Evolutionary conservation across 2,329 filamentous ascomycete species (phyloP), one percentile per base, ranked within the genome.

Genomic region (Onygenales sp.): DNA sequence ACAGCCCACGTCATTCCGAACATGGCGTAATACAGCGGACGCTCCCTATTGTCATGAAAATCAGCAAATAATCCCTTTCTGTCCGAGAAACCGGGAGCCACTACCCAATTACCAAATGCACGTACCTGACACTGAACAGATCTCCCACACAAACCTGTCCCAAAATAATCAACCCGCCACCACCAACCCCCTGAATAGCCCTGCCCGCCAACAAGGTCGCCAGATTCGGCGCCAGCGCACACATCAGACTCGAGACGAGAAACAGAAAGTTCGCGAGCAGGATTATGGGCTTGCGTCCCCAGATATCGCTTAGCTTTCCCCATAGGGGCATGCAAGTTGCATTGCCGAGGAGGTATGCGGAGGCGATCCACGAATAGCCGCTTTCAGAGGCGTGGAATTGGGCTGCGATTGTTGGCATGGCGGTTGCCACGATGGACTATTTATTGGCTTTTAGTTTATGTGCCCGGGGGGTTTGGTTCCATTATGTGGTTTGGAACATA

Each of bases 241-340:
- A 80, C 21, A 86, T 71, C 52, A 85, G 65, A 42, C 79, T 83
- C 32, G 80, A 82, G 11, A 82, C 66, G 52, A 86, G 76, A 68
- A 86, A 87, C 27, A 84, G 68, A 21, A 76, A 66, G 55, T 84
- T 83, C 31, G 81, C 81, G 2, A 77, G 59, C n/a, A 86, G 69
- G 32, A 86, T 70, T 49, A 84, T 76, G 7, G 77, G 77, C 60
- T 86, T 87, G 43, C 84, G 74, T 1, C 84, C 83, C 70, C 80
- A 86, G 53, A 86, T 85, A 58, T 86, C 84, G 43, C 79, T 81
- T 21, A 84, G 67, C 61, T 85, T 84, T 21, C 81, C 78, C 77
- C 78, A 81, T 34, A 76, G 69, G 2, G 77, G 77, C 2, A 74
- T 74, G 6, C 74, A 61, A 21, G 67, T 57, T 43, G 70, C 63